Conservation (phyloP, 257 asterid species). For the Solanum habrochaites region DNA sequence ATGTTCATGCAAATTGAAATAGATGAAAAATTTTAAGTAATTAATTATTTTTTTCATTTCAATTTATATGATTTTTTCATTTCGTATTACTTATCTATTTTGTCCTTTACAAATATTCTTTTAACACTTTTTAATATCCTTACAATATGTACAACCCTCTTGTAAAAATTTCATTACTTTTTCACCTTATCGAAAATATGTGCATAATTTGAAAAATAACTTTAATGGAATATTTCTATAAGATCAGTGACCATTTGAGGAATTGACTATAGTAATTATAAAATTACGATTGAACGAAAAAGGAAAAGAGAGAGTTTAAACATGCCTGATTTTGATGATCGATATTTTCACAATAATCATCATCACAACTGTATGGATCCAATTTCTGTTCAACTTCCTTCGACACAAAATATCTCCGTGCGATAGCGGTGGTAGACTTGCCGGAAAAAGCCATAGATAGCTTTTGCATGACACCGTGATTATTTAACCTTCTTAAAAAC, state of each 20-base stretch:
- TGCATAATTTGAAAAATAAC: neutral
- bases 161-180: too few relatives aligned
- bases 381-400: constrained; percentile 37
- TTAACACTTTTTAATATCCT: too few relatives aligned
- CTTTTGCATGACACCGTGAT: neutral
- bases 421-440: neutral
- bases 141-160: too few relatives aligned
- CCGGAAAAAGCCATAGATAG: neutral
- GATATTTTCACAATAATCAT: constrained; percentile 16
- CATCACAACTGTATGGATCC: constrained; percentile 12
- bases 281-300: neutral
- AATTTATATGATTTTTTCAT: neutral
- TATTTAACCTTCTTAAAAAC: constrained; percentile 29
- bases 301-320: neutral
- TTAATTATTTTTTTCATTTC: neutral
- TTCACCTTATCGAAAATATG: too few relatives aligned
- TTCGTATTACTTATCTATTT: too few relatives aligned
- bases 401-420: constrained; percentile 36
- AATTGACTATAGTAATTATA: neutral
- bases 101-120: neutral
- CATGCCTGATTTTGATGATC: constrained; percentile 36
- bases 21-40: rapidly evolving
- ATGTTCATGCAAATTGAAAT: neutral
- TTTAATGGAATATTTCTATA: neutral
- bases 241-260: neutral